Base-by-base conservation (phyloP, 352 stramenopile genomes). In the Globisporangium middletonii region DNA sequence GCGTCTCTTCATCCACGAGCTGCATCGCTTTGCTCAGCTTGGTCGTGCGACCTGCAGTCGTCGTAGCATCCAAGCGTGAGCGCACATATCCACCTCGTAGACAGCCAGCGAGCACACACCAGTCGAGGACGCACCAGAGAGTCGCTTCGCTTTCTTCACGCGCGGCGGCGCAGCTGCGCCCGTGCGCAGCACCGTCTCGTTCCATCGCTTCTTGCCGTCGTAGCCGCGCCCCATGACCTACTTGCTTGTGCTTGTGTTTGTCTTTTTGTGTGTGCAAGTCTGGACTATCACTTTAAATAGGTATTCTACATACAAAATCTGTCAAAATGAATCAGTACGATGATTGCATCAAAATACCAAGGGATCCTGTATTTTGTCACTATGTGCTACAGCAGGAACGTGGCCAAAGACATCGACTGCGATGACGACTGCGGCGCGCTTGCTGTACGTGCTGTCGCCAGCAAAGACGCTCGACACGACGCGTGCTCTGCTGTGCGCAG, bases 381-480 rank as follows among this genome's bases (percentile, higher is more conserved):
- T 23, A 23, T 23, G 23, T 23, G 23, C 23, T 23, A 23, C 23
- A 23, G 23, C 23, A 23, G 23, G 23, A 23, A 23, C 23, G 23
- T 23, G 23, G 23, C 23, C 23, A 23, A 23, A 23, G 23, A 23
- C 23, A 23, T 23, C 23, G 23, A 23, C 26, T 54, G 23, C 23
- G 23, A 71, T 56, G 51, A 54, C 47, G 18, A 64, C 8, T 13
- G 41, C 41, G 5, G 41, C 68, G n/a, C 73, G 75, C 5, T 57
- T 96, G 16, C 57, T 94, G 41, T 90, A 86, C 37, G 65, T 97
- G 64, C 72, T 97, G 45, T 97, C 88, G 33, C 89, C 89, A 15
- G 88, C 88, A 35, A 97, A 97, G 78, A 96, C 86, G 35, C 67
- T 97, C 49, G 82, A 94, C 57, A 73, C 92, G 70, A 67, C 78